phyloP scores from a whole-genome alignment of 2,329 filamentous ascomycete genomes.

The Pseudocercospora cruenta region DNA sequence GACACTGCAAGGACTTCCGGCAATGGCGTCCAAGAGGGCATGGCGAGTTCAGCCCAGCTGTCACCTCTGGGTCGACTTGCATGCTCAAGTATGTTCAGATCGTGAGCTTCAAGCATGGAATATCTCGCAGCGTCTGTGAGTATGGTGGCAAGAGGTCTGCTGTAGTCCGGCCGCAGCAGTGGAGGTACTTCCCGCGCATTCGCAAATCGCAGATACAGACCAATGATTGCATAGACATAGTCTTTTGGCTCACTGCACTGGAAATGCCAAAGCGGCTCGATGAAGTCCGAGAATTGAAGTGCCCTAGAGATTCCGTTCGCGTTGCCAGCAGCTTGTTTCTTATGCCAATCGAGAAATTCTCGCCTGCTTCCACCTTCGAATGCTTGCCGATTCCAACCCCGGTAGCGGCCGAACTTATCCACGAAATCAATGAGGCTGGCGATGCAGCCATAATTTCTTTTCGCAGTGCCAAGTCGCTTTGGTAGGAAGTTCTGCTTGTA shows the following conservation, averaged over 20 bases:
- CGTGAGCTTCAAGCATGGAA: conserved; percentile 4
- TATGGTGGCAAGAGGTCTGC: conserved; percentile 1
- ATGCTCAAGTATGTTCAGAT: background rate
- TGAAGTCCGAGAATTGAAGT: conserved; percentile 4
- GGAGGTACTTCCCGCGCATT: background rate
- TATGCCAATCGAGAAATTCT: conserved; percentile 7
- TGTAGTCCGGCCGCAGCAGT: conserved; percentile 14
- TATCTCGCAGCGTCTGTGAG: conserved; percentile 9
- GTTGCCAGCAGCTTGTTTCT: background rate
- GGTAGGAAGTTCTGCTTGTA: conserved; percentile 7
- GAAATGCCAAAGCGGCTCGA: background rate
- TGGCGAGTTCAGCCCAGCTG: background rate
- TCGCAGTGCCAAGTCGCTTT: background rate
- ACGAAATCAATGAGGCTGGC: conserved; percentile 1
- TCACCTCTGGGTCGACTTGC: background rate
- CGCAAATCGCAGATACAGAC: background rate
- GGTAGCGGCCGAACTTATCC: conserved; percentile 7
- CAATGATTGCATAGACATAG: conserved; percentile 11
- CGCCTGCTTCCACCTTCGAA: background rate
- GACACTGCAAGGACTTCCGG: background rate
- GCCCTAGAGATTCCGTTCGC: background rate
- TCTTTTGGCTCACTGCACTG: conserved; percentile 12
- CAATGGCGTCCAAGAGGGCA: conserved; percentile 1
- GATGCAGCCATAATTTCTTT: background rate
- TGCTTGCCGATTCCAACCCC: conserved; percentile 1